These are phyloP conservation scores for Clathrospora elynae DNA, from an alignment of 2,329 filamentous ascomycete species.

Conservation along the genomic window DNA sequence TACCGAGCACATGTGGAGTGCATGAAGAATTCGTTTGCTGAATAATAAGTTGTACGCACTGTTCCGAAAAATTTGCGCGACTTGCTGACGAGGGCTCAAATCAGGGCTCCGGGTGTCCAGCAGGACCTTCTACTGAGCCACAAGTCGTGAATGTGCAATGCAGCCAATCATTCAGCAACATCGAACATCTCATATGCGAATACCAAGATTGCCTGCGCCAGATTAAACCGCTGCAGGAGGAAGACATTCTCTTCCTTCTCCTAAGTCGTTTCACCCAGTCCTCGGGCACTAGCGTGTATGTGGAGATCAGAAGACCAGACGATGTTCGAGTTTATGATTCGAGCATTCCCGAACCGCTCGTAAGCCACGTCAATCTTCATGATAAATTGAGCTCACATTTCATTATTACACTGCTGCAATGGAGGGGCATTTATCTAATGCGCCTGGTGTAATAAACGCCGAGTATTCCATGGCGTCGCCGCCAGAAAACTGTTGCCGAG, in stretches of 20 bases:
- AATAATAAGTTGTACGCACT: background rate
- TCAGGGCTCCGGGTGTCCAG: background rate
- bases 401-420: no score
- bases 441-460: no score
- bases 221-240: background rate
- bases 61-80: no score
- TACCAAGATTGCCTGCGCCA: background rate
- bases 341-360: background rate
- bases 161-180: background rate
- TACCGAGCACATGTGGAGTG: background rate
- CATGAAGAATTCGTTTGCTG: background rate
- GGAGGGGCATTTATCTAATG: no score
- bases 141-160: background rate
- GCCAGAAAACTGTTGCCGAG: no score
- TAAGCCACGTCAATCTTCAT: no score
- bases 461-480: no score
- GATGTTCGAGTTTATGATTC: slow-evolving; percentile 6
- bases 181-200: background rate
- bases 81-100: no score
- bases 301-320: slow-evolving; percentile 14
- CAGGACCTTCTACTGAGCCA: background rate
- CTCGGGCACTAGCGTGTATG: background rate
- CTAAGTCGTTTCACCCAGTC: background rate
- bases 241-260: slow-evolving; percentile 4
- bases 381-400: no score